Evolutionary conservation across 345 rosid species (phyloP).

Genomic region (Gossypium raimondii): DNA sequence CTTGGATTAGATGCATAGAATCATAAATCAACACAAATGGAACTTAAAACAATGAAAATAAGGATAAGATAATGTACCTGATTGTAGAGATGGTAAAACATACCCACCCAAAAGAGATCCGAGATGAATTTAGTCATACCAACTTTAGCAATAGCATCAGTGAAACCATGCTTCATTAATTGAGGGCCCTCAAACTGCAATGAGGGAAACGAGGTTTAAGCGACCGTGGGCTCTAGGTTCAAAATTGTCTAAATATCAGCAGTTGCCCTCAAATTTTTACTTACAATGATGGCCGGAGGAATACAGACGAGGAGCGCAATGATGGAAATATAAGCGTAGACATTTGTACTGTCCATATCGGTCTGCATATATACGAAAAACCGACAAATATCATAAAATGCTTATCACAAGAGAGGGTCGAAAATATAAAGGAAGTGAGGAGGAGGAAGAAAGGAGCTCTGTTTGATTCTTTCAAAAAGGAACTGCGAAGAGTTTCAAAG

Average conservation of each 20-base stretch:
- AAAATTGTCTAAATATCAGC: background rate
- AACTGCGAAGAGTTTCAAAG: background rate
- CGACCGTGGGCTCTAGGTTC: background rate
- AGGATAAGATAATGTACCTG: slow-evolving; percentile 44
- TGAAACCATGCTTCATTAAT: slow-evolving; percentile 65
- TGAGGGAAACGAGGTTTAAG: background rate
- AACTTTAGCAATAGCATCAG: slow-evolving; percentile 83
- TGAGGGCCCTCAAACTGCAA: slow-evolving; percentile 88
- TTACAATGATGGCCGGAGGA: slow-evolving; percentile 88
- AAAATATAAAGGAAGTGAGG: no score
- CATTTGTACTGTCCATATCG: slow-evolving; percentile 93
- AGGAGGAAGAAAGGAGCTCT: no score
- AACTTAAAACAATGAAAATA: background rate
- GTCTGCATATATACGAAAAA: slow-evolving; percentile 44
- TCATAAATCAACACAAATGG: background rate
- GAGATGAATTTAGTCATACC: slow-evolving; percentile 73
- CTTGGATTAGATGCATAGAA: background rate
- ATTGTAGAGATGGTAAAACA: slow-evolving; percentile 98
- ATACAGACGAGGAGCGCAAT: slow-evolving; percentile 85
- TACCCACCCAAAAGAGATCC: slow-evolving; percentile 97
- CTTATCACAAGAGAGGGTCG: no score
- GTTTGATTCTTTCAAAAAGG: background rate
- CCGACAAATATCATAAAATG: background rate
- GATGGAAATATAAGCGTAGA: slow-evolving; percentile 93
- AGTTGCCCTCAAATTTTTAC: slow-evolving; percentile 19